phyloP scores from a whole-genome alignment of 2,329 filamentous ascomycete genomes.

The Karstenula rhodostoma region DNA sequence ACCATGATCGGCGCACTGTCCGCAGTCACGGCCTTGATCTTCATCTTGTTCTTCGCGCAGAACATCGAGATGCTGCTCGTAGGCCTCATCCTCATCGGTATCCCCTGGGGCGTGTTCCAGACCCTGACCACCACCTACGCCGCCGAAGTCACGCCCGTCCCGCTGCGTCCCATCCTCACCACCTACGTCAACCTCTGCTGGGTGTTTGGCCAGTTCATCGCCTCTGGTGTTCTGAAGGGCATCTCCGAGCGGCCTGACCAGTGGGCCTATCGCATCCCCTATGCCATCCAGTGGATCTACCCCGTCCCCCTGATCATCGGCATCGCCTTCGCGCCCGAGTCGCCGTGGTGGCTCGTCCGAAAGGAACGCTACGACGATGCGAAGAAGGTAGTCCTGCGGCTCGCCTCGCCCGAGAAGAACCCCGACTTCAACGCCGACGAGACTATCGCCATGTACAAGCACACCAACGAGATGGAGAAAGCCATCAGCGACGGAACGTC shows the following conservation, averaged over 20 bases:
- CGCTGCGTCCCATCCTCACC: constrained; percentile 64
- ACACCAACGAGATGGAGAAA: constrained; percentile 83
- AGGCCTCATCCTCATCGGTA: constrained; percentile 62
- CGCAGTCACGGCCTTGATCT: constrained; percentile 42
- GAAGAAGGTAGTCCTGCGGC: constrained; percentile 69
- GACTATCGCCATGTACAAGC: constrained; percentile 89
- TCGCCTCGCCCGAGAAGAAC: constrained; percentile 62
- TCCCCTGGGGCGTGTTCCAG: constrained; percentile 59
- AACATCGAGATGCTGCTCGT: constrained; percentile 65
- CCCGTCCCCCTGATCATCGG: constrained; percentile 72
- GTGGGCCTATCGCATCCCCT: constrained; percentile 72
- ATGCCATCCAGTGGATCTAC: constrained; percentile 80
- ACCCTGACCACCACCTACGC: constrained; percentile 59
- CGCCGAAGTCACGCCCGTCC: constrained; percentile 72
- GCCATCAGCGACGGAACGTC: constrained; percentile 70
- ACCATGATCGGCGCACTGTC: constrained; percentile 47
- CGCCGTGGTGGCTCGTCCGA: constrained; percentile 77
- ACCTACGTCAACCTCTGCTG: constrained; percentile 83
- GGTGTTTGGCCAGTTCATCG: constrained; percentile 77
- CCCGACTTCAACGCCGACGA: constrained; percentile 53
- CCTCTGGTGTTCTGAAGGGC: constrained; percentile 73
- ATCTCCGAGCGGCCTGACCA: constrained; percentile 71
- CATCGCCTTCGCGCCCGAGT: constrained; percentile 73
- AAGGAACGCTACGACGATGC: constrained; percentile 70
- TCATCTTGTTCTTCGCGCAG: constrained; percentile 48